Evolutionary conservation across 768 basidiomycete genomes (phyloP).

Genomic region (Pleurotus tuoliensis): DNA sequence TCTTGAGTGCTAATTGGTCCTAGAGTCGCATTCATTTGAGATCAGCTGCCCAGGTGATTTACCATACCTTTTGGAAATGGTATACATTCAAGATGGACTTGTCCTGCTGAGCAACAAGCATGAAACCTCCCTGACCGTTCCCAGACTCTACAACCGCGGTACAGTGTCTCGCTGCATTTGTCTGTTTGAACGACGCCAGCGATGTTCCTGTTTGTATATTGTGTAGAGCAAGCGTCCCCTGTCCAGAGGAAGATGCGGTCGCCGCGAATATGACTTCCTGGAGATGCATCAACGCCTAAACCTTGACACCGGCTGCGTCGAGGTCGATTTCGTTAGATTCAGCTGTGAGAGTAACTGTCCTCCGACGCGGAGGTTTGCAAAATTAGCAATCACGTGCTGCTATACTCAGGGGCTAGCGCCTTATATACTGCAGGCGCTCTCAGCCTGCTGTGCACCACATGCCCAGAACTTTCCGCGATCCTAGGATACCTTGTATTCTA

Average conservation of each 20-base stretch:
- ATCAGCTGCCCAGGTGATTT: neutral
- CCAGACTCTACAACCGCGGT: slow-evolving; percentile 66
- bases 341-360: too few relatives aligned
- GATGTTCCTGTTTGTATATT: slow-evolving; percentile 75
- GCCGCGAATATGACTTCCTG: slow-evolving; percentile 70
- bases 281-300: slow-evolving; percentile 44
- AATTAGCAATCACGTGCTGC: neutral
- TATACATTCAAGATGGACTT: slow-evolving; percentile 90
- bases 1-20: slow-evolving; percentile 87
- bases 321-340: neutral
- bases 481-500: neutral
- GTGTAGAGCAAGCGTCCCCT: slow-evolving; percentile 70
- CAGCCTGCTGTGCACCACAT: neutral
- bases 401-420: neutral
- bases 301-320: neutral
- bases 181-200: slow-evolving; percentile 88
- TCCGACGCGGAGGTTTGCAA: too few relatives aligned
- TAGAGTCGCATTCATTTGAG: slow-evolving; percentile 24
- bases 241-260: slow-evolving; percentile 48
- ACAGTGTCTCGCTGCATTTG: slow-evolving; percentile 59
- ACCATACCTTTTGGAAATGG: slow-evolving; percentile 83
- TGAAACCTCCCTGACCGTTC: slow-evolving; percentile 75
- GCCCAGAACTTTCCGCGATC: slow-evolving; percentile 1
- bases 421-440: too few relatives aligned
- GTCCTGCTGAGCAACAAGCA: slow-evolving; percentile 82